These are phyloP conservation scores for Thraustotheca clavata DNA, from an alignment of 352 stramenopile genomes.

Conservation along the genomic window DNA sequence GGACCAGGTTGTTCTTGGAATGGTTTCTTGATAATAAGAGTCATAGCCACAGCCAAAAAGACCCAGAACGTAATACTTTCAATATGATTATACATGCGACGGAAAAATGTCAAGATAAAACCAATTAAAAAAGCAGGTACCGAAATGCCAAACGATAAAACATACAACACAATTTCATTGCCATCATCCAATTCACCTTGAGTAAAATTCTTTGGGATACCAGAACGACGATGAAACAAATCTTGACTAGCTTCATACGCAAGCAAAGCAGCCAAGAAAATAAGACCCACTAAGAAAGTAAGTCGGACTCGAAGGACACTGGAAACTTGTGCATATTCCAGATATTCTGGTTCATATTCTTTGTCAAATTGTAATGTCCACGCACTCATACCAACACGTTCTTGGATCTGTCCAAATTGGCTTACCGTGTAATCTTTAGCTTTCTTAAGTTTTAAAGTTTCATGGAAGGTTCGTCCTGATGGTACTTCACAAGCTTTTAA, in stretches of 20 bases:
- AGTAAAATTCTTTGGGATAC: neutral
- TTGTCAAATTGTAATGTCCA: constrained; percentile 41
- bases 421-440: constrained; percentile 68
- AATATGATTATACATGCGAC: constrained; percentile 36
- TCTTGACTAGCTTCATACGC: constrained; percentile 36
- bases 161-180: constrained; percentile 29
- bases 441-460: constrained; percentile 75
- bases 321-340: constrained; percentile 40
- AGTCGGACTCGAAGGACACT: constrained; percentile 45
- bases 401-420: constrained; percentile 73
- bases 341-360: constrained; percentile 59
- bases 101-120: constrained; percentile 43
- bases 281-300: constrained; percentile 47
- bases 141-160: constrained; percentile 52
- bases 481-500: constrained; percentile 5
- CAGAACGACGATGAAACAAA: constrained; percentile 32
- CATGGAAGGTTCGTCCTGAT: constrained; percentile 8
- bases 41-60: constrained; percentile 46
- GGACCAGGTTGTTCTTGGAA: constrained; percentile 56
- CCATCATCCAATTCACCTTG: constrained; percentile 25
- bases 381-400: constrained; percentile 59
- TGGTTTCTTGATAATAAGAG: constrained; percentile 75
- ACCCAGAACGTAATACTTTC: constrained; percentile 54
- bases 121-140: constrained; percentile 46
- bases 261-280: constrained; percentile 50